phyloP scores from a whole-genome alignment of 208 protist species.

The Leishmania guyanensis region DNA sequence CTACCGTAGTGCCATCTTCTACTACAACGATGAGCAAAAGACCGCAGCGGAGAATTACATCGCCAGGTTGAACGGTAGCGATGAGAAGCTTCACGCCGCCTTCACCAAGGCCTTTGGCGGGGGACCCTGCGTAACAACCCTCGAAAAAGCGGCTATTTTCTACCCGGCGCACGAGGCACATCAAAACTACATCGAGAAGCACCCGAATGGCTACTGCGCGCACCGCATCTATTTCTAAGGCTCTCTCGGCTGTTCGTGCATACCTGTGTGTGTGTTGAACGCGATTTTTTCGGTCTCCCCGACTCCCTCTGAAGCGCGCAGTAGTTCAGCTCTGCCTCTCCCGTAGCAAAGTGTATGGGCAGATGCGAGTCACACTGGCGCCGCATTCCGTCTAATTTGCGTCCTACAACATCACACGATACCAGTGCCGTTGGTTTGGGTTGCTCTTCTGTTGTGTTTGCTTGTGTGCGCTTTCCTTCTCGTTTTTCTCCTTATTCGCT shows the following conservation, averaged over 20 bases:
- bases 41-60: constrained; percentile 75
- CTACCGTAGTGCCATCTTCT: constrained; percentile 95
- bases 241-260: background rate
- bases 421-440: too few species aligned
- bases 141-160: constrained; percentile 69
- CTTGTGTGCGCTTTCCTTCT: too few species aligned
- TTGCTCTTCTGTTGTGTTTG: too few species aligned
- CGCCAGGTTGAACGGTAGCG: constrained; percentile 62
- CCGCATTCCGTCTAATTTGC: too few species aligned
- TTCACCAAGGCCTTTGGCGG: constrained; percentile 77
- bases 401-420: too few species aligned
- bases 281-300: background rate
- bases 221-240: constrained; percentile 79
- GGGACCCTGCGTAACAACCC: constrained; percentile 60
- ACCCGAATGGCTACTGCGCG: constrained; percentile 77
- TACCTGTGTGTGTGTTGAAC: background rate
- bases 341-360: background rate
- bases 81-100: constrained; percentile 53
- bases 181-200: constrained; percentile 86
- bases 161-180: constrained; percentile 90
- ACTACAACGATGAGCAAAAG: constrained; percentile 89
- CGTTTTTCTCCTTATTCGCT: too few species aligned
- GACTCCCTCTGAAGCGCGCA: background rate
- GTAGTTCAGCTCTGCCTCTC: background rate
- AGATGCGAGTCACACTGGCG: background rate